Percentiles rank a stretch among this genome's conserved stretches.
Evolutionary conservation across 2,329 filamentous ascomycete genomes (phyloP).

Genomic region (Fusarium sp.): DNA sequence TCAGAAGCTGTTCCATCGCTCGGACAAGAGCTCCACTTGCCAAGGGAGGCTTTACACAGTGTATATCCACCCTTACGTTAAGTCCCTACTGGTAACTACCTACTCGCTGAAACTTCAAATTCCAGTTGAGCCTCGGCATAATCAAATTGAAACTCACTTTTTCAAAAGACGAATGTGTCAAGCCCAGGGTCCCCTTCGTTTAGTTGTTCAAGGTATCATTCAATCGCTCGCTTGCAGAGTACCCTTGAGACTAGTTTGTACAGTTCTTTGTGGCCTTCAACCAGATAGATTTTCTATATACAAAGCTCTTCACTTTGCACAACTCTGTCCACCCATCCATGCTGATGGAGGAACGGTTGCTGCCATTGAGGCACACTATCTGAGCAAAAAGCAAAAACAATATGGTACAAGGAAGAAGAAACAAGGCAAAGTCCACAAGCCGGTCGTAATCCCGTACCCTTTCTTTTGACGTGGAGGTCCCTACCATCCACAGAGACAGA

Average conservation of each 20-base stretch:
- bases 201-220: neutral
- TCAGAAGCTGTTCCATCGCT: constrained; percentile 35
- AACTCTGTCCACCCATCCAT: constrained; percentile 13
- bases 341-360: constrained; percentile 14
- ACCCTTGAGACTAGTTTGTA: neutral
- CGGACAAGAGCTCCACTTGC: constrained; percentile 20
- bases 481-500: constrained; percentile 46
- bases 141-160: neutral
- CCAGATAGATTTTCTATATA: constrained; percentile 37
- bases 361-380: constrained; percentile 43
- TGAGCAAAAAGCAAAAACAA: constrained; percentile 39
- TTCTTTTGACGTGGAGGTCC: constrained; percentile 49
- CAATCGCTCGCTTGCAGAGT: neutral
- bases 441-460: constrained; percentile 46
- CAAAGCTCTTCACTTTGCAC: constrained; percentile 37
- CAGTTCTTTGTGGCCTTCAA: constrained; percentile 4
- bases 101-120: neutral
- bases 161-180: neutral
- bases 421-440: constrained; percentile 27
- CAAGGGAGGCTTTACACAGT: neutral
- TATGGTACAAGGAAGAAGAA: constrained; percentile 44
- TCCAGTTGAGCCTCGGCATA: constrained; percentile 24
- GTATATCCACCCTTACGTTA: neutral
- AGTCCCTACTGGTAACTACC: neutral
- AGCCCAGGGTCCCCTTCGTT: neutral